These are phyloP conservation scores for Linnemannia schmuckeri DNA, from an alignment of 192 early-diverging fungal species.

Conservation along the genomic window DNA sequence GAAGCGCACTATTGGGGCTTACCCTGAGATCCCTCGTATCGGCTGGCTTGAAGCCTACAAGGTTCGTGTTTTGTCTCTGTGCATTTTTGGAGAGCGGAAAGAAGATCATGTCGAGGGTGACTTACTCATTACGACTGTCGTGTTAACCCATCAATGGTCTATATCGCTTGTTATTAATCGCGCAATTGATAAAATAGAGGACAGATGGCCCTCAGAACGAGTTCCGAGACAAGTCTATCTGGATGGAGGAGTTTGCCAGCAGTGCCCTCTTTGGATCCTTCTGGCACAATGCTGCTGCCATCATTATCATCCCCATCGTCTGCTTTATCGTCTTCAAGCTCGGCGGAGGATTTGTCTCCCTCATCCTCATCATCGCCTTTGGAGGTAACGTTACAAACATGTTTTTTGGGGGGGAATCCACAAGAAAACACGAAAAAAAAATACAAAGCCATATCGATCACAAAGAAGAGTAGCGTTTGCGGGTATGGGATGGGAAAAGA, in stretches of 20 bases:
- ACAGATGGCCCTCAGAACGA: conserved; percentile 24
- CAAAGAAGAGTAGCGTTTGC: background rate
- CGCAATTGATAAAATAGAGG: background rate
- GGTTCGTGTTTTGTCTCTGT: background rate
- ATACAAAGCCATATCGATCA: background rate
- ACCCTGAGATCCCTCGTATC: conserved; percentile 18
- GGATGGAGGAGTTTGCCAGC: conserved; percentile 29
- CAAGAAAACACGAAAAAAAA: background rate
- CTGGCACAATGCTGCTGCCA: conserved; percentile 24
- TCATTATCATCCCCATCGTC: conserved; percentile 14
- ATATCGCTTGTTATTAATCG: background rate
- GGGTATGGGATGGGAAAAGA: background rate
- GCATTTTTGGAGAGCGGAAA: background rate
- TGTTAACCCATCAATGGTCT: background rate
- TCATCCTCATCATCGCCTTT: conserved; percentile 25
- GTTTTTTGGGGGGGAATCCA: background rate
- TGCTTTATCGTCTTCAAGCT: conserved; percentile 22
- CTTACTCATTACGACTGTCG: background rate
- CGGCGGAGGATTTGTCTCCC: conserved; percentile 22
- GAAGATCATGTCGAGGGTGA: background rate
- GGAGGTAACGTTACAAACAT: background rate
- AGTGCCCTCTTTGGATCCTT: conserved; percentile 27
- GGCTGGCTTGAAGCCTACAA: conserved; percentile 35
- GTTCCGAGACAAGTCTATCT: conserved; percentile 25
- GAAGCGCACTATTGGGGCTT: conserved; percentile 15